Base-by-base conservation (phyloP, 768 basidiomycete species). In the Xerocomus brunneocitrinus region DNA sequence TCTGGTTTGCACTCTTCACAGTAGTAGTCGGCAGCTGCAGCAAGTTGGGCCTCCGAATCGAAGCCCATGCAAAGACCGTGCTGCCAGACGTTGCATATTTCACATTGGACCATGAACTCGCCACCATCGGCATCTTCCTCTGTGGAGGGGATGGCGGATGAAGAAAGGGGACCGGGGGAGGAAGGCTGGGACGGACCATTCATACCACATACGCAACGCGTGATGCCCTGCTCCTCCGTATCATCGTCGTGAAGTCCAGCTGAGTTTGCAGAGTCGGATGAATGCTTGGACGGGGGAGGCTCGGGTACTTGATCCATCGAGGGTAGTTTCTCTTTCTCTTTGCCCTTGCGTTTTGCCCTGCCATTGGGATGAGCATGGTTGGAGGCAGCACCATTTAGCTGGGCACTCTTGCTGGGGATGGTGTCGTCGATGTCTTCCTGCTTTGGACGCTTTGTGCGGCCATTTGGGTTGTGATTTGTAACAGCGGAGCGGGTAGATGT, bases 81-180 rank as follows among this genome's bases (percentile, higher is more conserved):
- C 72, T 99, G 95, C 95, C 95, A 99, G 51, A 91, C 91, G 64
- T 94, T 90, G 76, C 95, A 99, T 41, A 78, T 85, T 73, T 98
- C 95, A 73, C 95, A 99, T 69, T 93, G 89, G 47, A 98, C 92
- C 91, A 98, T 97, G 74, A 95, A 91, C 68, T 92, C 94, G 45
- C 92, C 91, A 48, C 89, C 91, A 67, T 87, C 85, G 49, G 82
- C 81, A 65, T 87, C 85, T 62, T 85, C 84, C 68, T 88, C 87
- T 76, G 71, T 73, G 72, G 65, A 57, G 49, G 54, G 51, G 54
- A 54, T 43, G 58, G 53, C 54, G 56, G 62, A 63, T 73, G 59
- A 68, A 63, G 49, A 52, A 25, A 44, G 30, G 54, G 60, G 39
- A 13, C 43, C 42, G 14, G 54, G 42, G 47, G 41, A 50, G 47